phyloP scores from a whole-genome alignment of 164 flowering plant genomes.

The Liquidambar formosana region DNA sequence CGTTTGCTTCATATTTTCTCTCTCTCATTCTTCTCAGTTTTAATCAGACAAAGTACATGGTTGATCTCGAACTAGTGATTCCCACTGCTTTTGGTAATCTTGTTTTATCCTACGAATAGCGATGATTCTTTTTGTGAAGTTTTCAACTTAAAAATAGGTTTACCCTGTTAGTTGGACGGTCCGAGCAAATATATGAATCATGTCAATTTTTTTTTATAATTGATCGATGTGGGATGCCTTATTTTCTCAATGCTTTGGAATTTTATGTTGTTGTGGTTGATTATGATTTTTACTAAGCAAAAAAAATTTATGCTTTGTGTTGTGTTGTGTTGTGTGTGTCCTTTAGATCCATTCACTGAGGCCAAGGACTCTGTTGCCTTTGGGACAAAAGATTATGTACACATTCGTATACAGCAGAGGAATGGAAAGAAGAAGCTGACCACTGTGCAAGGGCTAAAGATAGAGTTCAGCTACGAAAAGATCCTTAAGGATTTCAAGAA shows the following conservation, averaged over 20 bases:
- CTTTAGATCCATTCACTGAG: neutral
- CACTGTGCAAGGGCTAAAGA: slow-evolving; percentile 21
- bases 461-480: slow-evolving; percentile 4
- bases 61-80: slow-evolving; percentile 39
- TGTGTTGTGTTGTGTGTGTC: neutral
- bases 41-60: slow-evolving; percentile 31
- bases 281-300: too few species aligned
- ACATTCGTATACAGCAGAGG: slow-evolving; percentile 23
- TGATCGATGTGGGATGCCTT: too few species aligned
- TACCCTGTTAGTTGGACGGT: too few species aligned
- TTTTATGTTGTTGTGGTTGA: too few species aligned
- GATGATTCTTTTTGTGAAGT: too few species aligned
- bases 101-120: neutral
- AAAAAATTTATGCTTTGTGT: too few species aligned
- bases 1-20: too few species aligned
- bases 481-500: slow-evolving; percentile 1
- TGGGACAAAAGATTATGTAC: slow-evolving; percentile 23
- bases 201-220: too few species aligned
- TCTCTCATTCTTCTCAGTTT: neutral
- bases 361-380: slow-evolving; percentile 2
- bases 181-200: too few species aligned
- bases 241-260: too few species aligned
- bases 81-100: slow-evolving; percentile 28
- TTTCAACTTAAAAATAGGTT: too few species aligned
- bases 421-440: slow-evolving; percentile 28